Evolutionary conservation across 2,329 filamentous ascomycete genomes (phyloP).

Genomic region (Cladosporium velox): DNA sequence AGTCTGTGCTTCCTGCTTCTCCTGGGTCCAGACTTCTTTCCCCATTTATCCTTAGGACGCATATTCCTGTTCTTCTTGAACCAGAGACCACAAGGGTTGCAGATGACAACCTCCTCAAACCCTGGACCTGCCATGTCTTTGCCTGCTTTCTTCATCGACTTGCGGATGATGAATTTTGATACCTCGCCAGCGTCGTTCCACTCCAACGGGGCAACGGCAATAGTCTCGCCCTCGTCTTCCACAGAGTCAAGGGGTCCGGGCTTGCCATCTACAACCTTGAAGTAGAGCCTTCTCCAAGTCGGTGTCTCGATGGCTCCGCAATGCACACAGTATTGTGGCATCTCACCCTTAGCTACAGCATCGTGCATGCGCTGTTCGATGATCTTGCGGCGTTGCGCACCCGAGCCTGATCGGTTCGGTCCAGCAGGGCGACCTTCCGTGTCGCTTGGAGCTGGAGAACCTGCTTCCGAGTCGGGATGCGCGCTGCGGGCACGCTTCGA

Average conservation of each 20-base stretch:
- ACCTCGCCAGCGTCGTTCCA: slow-evolving; percentile 62
- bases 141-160: slow-evolving; percentile 67
- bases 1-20: slow-evolving; percentile 33
- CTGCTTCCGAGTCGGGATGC: slow-evolving; percentile 35
- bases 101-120: slow-evolving; percentile 75
- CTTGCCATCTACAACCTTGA: slow-evolving; percentile 70
- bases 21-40: slow-evolving; percentile 39
- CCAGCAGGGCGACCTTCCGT: slow-evolving; percentile 33
- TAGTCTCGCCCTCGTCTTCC: slow-evolving; percentile 70
- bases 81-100: slow-evolving; percentile 97
- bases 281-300: slow-evolving; percentile 92
- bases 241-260: slow-evolving; percentile 72
- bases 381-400: slow-evolving; percentile 66
- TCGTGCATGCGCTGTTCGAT: slow-evolving; percentile 58
- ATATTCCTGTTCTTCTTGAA: slow-evolving; percentile 84
- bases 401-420: slow-evolving; percentile 45
- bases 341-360: slow-evolving; percentile 73
- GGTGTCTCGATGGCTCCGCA: slow-evolving; percentile 95
- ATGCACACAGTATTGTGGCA: slow-evolving; percentile 87
- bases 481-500: slow-evolving; percentile 23
- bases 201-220: slow-evolving; percentile 70
- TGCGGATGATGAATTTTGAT: slow-evolving; percentile 71
- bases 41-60: slow-evolving; percentile 82
- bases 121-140: slow-evolving; percentile 34
- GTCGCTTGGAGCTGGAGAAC: slow-evolving; percentile 41